Evolutionary conservation across 1,284 basidiomycete genomes (phyloP).

Genomic region (Phlebopus sp.): DNA sequence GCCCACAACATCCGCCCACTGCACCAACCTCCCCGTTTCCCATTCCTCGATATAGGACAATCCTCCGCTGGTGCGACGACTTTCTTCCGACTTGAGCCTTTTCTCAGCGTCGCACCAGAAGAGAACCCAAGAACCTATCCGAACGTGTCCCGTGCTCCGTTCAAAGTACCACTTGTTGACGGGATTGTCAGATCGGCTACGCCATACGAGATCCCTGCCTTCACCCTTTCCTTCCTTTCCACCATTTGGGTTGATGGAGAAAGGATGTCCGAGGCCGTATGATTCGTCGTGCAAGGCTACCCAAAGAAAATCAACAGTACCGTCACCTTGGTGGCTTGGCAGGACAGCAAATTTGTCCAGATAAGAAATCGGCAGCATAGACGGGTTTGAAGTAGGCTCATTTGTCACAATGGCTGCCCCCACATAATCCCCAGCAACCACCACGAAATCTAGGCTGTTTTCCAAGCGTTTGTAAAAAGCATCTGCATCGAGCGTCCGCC

Average conservation of each 20-base stretch:
- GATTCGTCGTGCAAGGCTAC: conserved; percentile 98
- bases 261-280: conserved; percentile 91
- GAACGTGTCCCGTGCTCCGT: conserved; percentile 86
- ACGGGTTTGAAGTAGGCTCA: conserved; percentile 50
- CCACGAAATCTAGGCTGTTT: conserved; percentile 83
- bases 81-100: conserved; percentile 64
- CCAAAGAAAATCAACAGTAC: conserved; percentile 99
- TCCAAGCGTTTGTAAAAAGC: conserved; percentile 82
- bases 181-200: conserved; percentile 88
- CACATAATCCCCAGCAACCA: conserved; percentile 94
- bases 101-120: conserved; percentile 99
- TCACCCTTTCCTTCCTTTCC: conserved; percentile 86
- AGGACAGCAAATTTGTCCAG: conserved; percentile 99
- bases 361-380: conserved; percentile 70
- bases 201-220: conserved; percentile 96
- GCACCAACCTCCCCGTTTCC: conserved; percentile 73
- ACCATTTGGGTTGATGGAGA: conserved; percentile 94
- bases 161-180: conserved; percentile 99
- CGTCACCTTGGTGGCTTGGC: conserved; percentile 93
- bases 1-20: conserved; percentile 74
- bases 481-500: conserved; percentile 67
- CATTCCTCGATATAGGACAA: conserved; percentile 78
- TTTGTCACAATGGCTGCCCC: conserved; percentile 95
- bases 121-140: conserved; percentile 83
- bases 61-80: conserved; percentile 55